A percentile compares a stretch with the other conserved stretches of the same genome.
Evolutionary conservation across 2,329 filamentous ascomycete genomes (phyloP).

Genomic region (Aspergillus novofumigatus): DNA sequence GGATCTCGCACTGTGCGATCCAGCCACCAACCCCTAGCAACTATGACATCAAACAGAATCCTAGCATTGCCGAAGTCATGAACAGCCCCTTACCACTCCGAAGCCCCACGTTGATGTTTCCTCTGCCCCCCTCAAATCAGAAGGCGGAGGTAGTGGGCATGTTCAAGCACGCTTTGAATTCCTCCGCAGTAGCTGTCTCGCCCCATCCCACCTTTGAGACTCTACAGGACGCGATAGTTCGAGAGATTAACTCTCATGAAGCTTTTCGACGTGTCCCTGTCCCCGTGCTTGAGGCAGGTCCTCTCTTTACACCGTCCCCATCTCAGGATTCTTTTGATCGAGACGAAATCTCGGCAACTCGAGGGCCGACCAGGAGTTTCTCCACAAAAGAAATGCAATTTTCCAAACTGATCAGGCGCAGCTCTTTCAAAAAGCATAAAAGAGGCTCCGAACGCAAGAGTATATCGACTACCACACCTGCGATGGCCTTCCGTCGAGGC

Average conservation of each 20-base stretch:
- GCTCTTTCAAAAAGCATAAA: conserved; percentile 28
- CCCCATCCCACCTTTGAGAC: conserved; percentile 38
- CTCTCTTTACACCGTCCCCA: conserved; percentile 31
- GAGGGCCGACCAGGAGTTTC: conserved; percentile 20
- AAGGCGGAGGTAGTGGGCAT: conserved; percentile 41
- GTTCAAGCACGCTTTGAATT: conserved; percentile 36
- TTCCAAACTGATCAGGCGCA: conserved; percentile 27
- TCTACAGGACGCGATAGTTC: conserved; percentile 41
- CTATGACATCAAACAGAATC: conserved; percentile 20
- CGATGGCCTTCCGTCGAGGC: conserved; percentile 17
- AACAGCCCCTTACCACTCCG: conserved; percentile 34
- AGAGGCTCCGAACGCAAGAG: conserved; percentile 26
- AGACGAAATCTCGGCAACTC: conserved; percentile 4
- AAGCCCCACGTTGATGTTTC: conserved; percentile 22
- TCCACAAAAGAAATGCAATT: conserved; percentile 30
- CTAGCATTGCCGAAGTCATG: conserved; percentile 41
- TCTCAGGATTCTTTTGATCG: conserved; percentile 22
- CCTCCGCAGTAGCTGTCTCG: conserved; percentile 22
- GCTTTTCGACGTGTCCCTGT: conserved; percentile 35
- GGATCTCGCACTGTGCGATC: conserved; percentile 33
- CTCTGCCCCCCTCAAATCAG: conserved; percentile 23
- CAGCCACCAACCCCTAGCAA: conserved; percentile 34
- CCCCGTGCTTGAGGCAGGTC: conserved; percentile 27
- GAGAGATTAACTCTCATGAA: conserved; percentile 43
- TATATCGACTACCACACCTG: conserved; percentile 25